Evolutionary conservation across 495 filamentous ascomycete species (phyloP), one percentile per base, ranked within the genome.

Genomic region (Lasiosphaeria ovina): DNA sequence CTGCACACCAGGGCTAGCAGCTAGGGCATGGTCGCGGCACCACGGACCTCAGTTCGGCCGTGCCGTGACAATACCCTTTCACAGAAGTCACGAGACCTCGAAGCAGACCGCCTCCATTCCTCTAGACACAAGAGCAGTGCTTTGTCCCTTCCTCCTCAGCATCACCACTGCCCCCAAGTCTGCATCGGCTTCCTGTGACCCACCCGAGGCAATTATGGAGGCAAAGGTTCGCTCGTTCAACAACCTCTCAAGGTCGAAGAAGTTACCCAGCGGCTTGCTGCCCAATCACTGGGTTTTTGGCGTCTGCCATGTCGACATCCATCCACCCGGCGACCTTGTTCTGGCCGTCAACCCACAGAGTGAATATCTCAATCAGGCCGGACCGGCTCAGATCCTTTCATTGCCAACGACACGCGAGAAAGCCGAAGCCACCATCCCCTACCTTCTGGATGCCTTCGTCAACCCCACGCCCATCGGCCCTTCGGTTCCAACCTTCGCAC

Each of bases 271-370:
- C 1, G 16, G 8, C 48, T 24, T 24, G 24, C 9, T 33, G 2
- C 10, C 56, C 56, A 58, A 58, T 6, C 45, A 58, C n/a, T 58
- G 56, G 56, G 35, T 58, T 33, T 52, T 58, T 40, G 56, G 56
- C 35, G 24, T 32, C 8, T 58, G 56, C 47, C 56, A 58, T 40
- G 11, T 42, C 35, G 48, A 51, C 16, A 4, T 42, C 47, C 5
- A 40, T 33, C 35, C 48, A 31, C 4, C 47, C 6, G 17, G 3
- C 14, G 56, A 40, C 35, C 5, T 51, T n/a, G n/a, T 48, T 32
- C 12, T 57, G 6, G 55, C 44, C 40, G 9, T 49, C 24, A 24
- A 24, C 24, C 24, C 24, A 24, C 24, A 24, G 24, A 24, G 24
- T 24, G 24, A 24, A 2, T 17, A 48, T 45, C 35, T 51, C 11